Conservation (phyloP, 2,329 filamentous ascomycete species). For the Aspergillus cejpii region DNA sequence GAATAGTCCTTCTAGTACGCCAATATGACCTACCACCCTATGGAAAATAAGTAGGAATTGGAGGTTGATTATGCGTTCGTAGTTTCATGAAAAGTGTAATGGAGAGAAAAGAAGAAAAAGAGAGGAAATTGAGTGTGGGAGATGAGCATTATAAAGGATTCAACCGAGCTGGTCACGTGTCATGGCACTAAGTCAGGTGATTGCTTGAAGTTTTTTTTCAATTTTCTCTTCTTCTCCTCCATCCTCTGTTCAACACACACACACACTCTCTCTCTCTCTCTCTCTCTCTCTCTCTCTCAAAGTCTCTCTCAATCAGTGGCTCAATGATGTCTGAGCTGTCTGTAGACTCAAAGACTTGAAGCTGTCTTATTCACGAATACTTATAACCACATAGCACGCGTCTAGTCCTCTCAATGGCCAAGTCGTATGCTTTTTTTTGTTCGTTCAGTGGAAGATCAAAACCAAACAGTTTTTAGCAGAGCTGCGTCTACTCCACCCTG, state of each 20-base stretch:
- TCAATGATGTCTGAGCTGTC: neutral
- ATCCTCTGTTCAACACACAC: too few species aligned
- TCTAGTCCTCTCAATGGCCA: constrained; percentile 32
- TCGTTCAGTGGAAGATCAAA: constrained; percentile 45
- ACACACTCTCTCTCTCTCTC: neutral
- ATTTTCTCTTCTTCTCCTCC: neutral
- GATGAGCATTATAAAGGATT: neutral
- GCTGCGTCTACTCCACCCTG: constrained; percentile 47
- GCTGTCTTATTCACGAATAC: neutral
- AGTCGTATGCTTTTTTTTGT: constrained; percentile 35
- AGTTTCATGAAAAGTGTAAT: constrained; percentile 37
- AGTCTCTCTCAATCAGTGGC: neutral
- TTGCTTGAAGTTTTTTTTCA: neutral
- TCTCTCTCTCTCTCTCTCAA: neutral
- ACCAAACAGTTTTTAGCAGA: constrained; percentile 46
- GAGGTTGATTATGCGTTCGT: constrained; percentile 47
- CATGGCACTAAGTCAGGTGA: constrained; percentile 8
- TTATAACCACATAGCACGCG: constrained; percentile 33
- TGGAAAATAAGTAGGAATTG: constrained; percentile 32
- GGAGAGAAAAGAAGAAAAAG: constrained; percentile 19
- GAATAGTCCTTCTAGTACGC: constrained; percentile 40
- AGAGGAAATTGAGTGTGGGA: constrained; percentile 10
- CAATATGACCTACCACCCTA: constrained; percentile 46
- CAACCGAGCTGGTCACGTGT: neutral
- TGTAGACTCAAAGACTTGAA: neutral